Evolutionary conservation across 2,329 filamentous ascomycete genomes (phyloP).

Genomic region (Colletotrichum sp.): DNA sequence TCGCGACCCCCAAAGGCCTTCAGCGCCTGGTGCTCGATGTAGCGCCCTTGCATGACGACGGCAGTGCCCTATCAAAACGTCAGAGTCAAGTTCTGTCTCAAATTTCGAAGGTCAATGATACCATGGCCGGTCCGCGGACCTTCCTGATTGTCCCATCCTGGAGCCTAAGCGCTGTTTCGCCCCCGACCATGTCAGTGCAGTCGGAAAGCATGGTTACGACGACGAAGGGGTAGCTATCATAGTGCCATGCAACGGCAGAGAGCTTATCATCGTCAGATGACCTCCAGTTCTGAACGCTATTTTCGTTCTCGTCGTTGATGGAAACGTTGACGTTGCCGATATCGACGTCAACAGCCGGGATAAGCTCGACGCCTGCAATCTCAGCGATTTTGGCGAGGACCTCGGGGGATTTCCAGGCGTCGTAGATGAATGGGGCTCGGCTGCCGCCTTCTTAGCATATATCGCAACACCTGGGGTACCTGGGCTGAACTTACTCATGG

Average conservation of each 20-base stretch:
- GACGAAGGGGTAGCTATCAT: slow-evolving; percentile 71
- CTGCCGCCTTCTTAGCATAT: background rate
- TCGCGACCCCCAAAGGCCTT: slow-evolving; percentile 63
- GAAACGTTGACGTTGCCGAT: slow-evolving; percentile 61
- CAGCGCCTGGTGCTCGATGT: slow-evolving; percentile 69
- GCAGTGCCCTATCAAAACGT: background rate
- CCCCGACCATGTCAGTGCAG: slow-evolving; percentile 56
- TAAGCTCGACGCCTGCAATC: slow-evolving; percentile 59
- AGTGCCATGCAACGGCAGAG: slow-evolving; percentile 68
- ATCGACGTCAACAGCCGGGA: slow-evolving; percentile 58
- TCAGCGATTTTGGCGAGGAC: slow-evolving; percentile 47
- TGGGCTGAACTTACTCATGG: slow-evolving; percentile 48
- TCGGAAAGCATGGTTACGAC: slow-evolving; percentile 73
- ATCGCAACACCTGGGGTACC: fast-evolving
- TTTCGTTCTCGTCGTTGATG: slow-evolving; percentile 51
- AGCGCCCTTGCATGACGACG: slow-evolving; percentile 63
- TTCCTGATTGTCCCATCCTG: background rate
- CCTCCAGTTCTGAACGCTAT: slow-evolving; percentile 44
- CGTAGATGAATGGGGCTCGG: background rate
- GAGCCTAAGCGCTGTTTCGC: background rate
- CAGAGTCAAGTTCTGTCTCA: fast-evolving
- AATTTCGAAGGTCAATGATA: background rate
- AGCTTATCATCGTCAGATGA: slow-evolving; percentile 33
- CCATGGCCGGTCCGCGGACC: background rate
- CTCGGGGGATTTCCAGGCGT: background rate